Evolutionary conservation across 1,284 basidiomycete species (phyloP).

Genomic region (Tilletia indica): DNA sequence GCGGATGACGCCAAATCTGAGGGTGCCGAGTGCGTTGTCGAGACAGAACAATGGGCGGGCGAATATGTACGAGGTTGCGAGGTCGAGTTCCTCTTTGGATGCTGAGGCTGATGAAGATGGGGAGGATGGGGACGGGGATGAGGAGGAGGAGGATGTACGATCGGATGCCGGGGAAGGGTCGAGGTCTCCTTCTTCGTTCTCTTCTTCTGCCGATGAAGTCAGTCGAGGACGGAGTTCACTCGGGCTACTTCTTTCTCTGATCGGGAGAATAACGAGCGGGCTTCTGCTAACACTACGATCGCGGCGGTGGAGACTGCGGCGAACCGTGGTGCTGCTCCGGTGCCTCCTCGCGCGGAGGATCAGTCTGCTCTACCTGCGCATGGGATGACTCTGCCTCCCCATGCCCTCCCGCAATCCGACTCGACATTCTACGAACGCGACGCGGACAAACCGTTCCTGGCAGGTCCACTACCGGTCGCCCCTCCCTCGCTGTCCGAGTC

Average conservation of each 20-base stretch:
- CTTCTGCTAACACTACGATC: too few species aligned
- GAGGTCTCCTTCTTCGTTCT: slow-evolving; percentile 1
- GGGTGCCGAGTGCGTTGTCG: background rate
- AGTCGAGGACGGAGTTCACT: background rate
- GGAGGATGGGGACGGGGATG: background rate
- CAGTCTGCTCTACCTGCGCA: background rate
- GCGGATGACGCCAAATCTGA: too few species aligned
- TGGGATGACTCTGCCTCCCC: background rate
- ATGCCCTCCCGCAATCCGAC: slow-evolving; percentile 3
- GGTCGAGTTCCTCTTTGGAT: slow-evolving; percentile 8
- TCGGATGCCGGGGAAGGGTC: too few species aligned
- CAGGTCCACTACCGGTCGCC: slow-evolving; percentile 34
- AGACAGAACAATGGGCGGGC: too few species aligned
- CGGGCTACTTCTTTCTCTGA: background rate
- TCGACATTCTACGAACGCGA: slow-evolving; percentile 18
- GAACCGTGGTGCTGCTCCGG: too few species aligned
- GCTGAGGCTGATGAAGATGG: slow-evolving; percentile 4
- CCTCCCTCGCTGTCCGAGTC: slow-evolving; percentile 36
- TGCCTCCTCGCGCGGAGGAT: background rate
- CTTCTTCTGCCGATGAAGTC: background rate
- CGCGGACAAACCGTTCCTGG: slow-evolving; percentile 24
- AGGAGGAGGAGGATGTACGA: background rate
- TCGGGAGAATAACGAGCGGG: background rate
- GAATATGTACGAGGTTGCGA: background rate
- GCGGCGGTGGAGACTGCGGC: too few species aligned